phyloP scores from a whole-genome alignment of 495 filamentous ascomycete genomes.

The Trichocladium uniseriatum region DNA sequence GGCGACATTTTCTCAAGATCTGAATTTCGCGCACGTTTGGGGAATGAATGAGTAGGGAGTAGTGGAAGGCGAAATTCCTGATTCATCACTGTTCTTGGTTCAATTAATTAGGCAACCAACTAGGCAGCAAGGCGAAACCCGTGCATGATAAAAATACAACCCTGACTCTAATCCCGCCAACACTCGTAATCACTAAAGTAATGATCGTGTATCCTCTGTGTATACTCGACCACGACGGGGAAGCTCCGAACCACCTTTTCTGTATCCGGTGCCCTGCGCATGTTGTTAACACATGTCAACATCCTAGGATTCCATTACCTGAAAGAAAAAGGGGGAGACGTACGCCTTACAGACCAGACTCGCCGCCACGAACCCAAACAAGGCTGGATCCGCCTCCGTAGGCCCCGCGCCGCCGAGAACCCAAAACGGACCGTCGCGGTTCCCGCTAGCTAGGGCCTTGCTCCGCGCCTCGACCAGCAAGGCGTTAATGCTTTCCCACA shows the following conservation, averaged over 20 bases:
- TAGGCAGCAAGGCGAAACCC: too few relatives aligned
- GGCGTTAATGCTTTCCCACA: slow-evolving; percentile 44
- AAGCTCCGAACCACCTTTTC: slow-evolving; percentile 34
- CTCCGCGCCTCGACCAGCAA: slow-evolving; percentile 20
- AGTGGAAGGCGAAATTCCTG: too few relatives aligned
- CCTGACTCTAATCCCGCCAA: background rate
- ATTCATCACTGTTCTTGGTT: too few relatives aligned
- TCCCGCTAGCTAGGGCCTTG: slow-evolving; percentile 4
- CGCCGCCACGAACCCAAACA: slow-evolving; percentile 50
- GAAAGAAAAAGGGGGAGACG: slow-evolving; percentile 23
- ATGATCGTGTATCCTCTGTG: slow-evolving; percentile 42
- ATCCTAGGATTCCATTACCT: too few relatives aligned
- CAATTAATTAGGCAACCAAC: too few relatives aligned
- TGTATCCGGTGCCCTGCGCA: slow-evolving; percentile 38
- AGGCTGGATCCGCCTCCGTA: slow-evolving; percentile 46
- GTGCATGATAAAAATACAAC: too few relatives aligned
- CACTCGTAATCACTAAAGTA: slow-evolving; percentile 51
- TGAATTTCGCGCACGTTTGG: too few relatives aligned
- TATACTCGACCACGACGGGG: slow-evolving; percentile 48
- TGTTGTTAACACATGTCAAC: background rate
- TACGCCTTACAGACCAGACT: slow-evolving; percentile 45
- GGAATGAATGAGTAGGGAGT: too few relatives aligned
- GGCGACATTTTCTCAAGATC: too few relatives aligned
- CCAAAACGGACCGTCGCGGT: slow-evolving; percentile 42
- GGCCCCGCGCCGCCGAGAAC: slow-evolving; percentile 44